Evolutionary conservation across 495 filamentous ascomycete species (phyloP).

Genomic region (Astrocystis sublimbata): DNA sequence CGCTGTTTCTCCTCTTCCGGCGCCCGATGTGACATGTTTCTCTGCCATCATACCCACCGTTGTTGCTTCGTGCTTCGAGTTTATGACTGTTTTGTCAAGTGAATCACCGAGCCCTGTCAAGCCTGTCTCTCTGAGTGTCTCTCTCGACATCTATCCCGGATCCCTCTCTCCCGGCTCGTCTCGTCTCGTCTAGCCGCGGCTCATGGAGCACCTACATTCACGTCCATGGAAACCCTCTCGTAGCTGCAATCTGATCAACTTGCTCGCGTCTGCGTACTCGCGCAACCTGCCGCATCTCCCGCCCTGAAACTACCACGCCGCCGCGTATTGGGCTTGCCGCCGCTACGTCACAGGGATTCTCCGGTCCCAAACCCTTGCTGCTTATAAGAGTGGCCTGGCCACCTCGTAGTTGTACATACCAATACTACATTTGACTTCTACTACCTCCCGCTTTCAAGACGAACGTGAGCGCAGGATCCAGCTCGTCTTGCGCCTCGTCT

Average conservation of each 20-base stretch:
- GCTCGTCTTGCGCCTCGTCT: slow-evolving; percentile 24
- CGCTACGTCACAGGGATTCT: slow-evolving; percentile 6
- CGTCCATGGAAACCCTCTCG: slow-evolving; percentile 3
- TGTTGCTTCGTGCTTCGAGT: slow-evolving; percentile 13
- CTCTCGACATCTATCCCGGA: no score
- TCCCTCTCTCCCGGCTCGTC: no score
- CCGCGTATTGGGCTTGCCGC: slow-evolving; percentile 14
- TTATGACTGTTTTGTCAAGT: slow-evolving; percentile 14
- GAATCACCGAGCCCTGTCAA: slow-evolving; percentile 18
- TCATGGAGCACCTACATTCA: slow-evolving; percentile 2
- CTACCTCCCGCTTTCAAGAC: slow-evolving; percentile 15
- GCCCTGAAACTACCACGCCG: slow-evolving; percentile 1
- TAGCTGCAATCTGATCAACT: slow-evolving; percentile 6
- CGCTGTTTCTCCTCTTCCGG: slow-evolving; percentile 13
- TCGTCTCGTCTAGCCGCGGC: slow-evolving; percentile 20
- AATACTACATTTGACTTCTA: slow-evolving; percentile 15
- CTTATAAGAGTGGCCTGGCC: slow-evolving; percentile 14
- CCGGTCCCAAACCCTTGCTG: slow-evolving; percentile 4
- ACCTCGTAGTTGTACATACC: slow-evolving; percentile 14
- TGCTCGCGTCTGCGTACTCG: not conserved
- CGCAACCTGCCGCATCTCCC: not conserved
- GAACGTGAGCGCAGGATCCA: slow-evolving; percentile 15
- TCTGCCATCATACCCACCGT: slow-evolving; percentile 5
- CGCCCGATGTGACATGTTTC: slow-evolving; percentile 32
- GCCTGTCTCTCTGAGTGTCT: slow-evolving; percentile 10